Conservation (phyloP, 73 alveolate species). For the Symbiodinium pilosum region DNA sequence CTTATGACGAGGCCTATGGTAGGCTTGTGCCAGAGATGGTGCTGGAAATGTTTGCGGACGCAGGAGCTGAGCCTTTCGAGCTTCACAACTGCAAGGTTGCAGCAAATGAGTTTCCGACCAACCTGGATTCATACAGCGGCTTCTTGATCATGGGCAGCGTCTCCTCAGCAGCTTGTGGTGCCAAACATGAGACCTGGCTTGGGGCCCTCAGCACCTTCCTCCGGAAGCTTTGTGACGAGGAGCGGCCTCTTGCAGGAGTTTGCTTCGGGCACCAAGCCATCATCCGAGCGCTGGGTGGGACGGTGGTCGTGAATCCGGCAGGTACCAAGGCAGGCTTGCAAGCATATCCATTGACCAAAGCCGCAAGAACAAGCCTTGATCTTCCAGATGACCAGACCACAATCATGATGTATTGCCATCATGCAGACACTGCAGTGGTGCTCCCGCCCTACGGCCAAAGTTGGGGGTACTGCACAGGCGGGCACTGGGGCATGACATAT, state of each 20-base stretch:
- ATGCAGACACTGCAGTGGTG: constrained; percentile 55
- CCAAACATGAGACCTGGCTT: constrained; percentile 70
- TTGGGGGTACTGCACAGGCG: constrained; percentile 76
- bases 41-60: constrained; percentile 46
- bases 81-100: constrained; percentile 38
- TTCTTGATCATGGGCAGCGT: constrained; percentile 73
- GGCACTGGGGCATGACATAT: constrained; percentile 78
- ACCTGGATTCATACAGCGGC: constrained; percentile 13
- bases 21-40: constrained; percentile 11
- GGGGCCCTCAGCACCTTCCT: not conserved
- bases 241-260: constrained; percentile 46
- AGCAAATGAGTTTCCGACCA: not conserved
- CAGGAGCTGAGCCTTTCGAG: constrained; percentile 30
- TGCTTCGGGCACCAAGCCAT: constrained; percentile 91
- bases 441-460: constrained; percentile 23
- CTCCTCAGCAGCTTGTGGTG: constrained; percentile 35
- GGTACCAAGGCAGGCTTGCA: constrained; percentile 50
- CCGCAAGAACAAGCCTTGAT: not conserved
- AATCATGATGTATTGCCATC: constrained; percentile 12
- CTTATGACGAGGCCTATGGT: constrained; percentile 46
- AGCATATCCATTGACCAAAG: constrained; percentile 40
- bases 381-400: not conserved
- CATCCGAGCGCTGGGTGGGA: constrained; percentile 54
- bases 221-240: constrained; percentile 24
- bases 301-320: constrained; percentile 53